Base-by-base conservation (phyloP, 768 basidiomycete species). In the Baorangia bicolor region DNA sequence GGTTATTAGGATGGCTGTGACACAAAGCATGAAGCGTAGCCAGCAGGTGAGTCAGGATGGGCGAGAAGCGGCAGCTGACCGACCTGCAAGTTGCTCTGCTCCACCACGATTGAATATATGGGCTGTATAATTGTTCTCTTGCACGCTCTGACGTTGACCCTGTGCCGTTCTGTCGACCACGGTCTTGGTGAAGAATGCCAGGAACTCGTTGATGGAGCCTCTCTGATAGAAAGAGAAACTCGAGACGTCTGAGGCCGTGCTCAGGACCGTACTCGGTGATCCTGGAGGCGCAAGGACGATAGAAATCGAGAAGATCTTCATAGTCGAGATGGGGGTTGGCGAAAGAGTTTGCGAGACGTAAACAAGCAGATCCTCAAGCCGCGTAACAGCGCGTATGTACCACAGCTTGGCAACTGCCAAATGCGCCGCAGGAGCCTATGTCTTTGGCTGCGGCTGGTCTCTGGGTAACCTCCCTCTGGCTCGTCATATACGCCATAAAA, bases 171-270 rank as follows among this genome's bases (percentile, higher is more conserved):
- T 81, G 65, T 95, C 92, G 37, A 85, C 86, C 31, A 98, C 93
- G 2, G 94, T 98, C 81, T 87, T 93, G 43, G 89, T 85, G 72
- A 97, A 89, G 81, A 98, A 98, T 25, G 83, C 81, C 84, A 98
- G 82, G 74, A 98, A 98, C 75, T 98, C 96, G 49, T 78, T 83
- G 49, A 96, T 85, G 18, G 89, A 86, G 44, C 92, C 87, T 58
- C 83, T 79, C 75, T 97, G 94, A 74, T 95, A 97, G 79, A 98
- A 98, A 30, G 89, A 88, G 78, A 95, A 98, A 12, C 88, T 88
- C 27, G 88, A 90, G 14, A 98, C 81, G 68, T 98, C 96, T 41
- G 80, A 83, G 16, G 88, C 86, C 37, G 75, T 80, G 60, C 78
- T 77, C 30, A 98, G 84, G 31, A 86, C 71, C 5, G 81, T 81